Base-by-base conservation (phyloP, 805 yeast genomes). In the Teunomyces barrocoloradensis region DNA sequence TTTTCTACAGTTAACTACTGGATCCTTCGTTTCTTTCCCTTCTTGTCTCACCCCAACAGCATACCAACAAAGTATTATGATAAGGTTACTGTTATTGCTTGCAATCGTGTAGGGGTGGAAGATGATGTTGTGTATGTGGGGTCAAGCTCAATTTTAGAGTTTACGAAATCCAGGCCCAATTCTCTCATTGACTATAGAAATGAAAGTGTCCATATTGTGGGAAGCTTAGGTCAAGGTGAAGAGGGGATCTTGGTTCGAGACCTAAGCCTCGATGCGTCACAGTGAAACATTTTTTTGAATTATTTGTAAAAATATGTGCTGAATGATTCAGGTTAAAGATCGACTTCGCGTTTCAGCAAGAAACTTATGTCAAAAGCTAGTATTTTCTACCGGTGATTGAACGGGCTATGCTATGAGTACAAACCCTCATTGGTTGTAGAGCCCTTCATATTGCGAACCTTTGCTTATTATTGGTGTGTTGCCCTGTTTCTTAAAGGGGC, bases 51-150 rank as follows among this genome's bases (percentile, higher is more conserved):
- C 55, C 59, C 57, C 5, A 45, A 47, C 23, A 61, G 66, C 47
- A 50, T 49, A 35, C 52, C 63, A 3, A 61, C 63, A 5, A 59
- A 58, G 41, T 55, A 57, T 43, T 51, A 39, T 17, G 42, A 56
- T 6, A 58, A 55, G 17, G 68, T 66, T 3, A 60, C 69, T 2
- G 60, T 85, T 10, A 77, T 85, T 0, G 59, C 82, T 5, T 81
- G 89, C 55, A 89, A 90, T 60, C 71, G 97, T 52, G 69, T 80
- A 7, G 97, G 97, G 0, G 68, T 84, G n/a, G 97, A 90, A 60
- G 82, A 73, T 42, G 79, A 76, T 35, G 77, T 82, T 1, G 63
- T 81, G 52, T 89, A 85, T 52, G 89, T 84, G 1, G 92, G 95
- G 4, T 75, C 87, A 0, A 71, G 81, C 2, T 73, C 77, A 18